These are phyloP conservation scores for Leccinum pellstonianum DNA, from an alignment of 768 basidiomycete species.

Conservation along the genomic window DNA sequence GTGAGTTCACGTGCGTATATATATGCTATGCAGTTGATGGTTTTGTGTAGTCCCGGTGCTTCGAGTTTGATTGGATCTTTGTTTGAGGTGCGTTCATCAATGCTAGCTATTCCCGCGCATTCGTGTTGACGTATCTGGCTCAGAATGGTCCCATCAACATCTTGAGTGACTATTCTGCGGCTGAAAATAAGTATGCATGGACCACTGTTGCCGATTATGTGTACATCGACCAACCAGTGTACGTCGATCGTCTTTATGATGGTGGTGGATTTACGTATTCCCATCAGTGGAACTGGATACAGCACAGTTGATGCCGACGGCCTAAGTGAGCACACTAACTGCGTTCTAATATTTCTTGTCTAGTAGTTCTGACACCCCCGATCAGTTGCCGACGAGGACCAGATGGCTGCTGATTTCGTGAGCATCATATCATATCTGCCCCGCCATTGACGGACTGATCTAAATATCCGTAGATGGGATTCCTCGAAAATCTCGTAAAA, in stretches of 20 bases:
- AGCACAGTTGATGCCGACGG: constrained; percentile 60
- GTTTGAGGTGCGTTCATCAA: constrained; percentile 47
- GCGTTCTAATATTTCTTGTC: not conserved
- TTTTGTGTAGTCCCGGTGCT: constrained; percentile 52
- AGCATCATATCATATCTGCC: constrained; percentile 17
- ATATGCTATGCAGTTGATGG: not conserved
- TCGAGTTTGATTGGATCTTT: constrained; percentile 63
- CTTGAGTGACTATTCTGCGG: constrained; percentile 44
- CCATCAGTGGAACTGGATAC: constrained; percentile 54
- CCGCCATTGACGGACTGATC: not conserved
- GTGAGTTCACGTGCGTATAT: constrained; percentile 33
- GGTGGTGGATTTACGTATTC: not conserved
- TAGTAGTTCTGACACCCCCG: constrained; percentile 11
- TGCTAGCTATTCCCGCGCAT: too few relatives aligned
- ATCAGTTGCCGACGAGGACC: constrained; percentile 56
- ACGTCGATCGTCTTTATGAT: constrained; percentile 6
- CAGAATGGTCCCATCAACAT: constrained; percentile 70
- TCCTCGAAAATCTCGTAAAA: constrained; percentile 66
- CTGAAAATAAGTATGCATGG: constrained; percentile 56
- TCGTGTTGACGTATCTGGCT: not conserved
- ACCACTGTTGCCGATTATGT: constrained; percentile 52
- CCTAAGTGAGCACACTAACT: constrained; percentile 40
- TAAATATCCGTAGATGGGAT: constrained; percentile 52
- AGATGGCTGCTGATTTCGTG: constrained; percentile 50
- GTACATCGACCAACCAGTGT: constrained; percentile 73